phyloP scores from a whole-genome alignment of 495 filamentous ascomycete species.

The Clohesyomyces aquaticus region DNA sequence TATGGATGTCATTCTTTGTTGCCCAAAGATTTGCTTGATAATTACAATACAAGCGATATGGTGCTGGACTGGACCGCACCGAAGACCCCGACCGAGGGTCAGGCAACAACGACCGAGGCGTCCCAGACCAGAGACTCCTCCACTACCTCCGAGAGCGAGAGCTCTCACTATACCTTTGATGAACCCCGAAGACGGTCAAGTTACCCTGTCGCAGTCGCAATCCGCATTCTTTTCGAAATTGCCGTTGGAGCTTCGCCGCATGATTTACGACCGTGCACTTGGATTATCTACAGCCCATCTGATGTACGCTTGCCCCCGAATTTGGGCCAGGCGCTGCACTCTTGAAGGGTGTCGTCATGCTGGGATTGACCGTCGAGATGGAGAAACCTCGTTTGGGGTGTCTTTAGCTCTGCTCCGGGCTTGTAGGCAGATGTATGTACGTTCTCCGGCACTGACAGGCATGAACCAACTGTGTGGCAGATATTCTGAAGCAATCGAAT shows the following conservation, averaged over 20 bases:
- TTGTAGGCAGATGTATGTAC: slow-evolving; percentile 1
- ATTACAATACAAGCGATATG: too few species aligned
- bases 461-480: slow-evolving; percentile 1
- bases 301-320: not conserved
- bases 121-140: too few species aligned
- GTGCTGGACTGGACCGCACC: too few species aligned
- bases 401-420: not conserved
- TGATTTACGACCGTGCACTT: not conserved
- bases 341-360: not conserved
- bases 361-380: not conserved
- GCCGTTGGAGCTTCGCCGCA: not conserved
- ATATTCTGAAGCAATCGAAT: not conserved
- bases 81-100: too few species aligned
- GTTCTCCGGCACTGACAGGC: not conserved
- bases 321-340: not conserved
- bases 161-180: too few species aligned
- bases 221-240: not conserved
- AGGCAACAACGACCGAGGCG: too few species aligned
- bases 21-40: too few species aligned
- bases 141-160: too few species aligned
- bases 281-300: not conserved
- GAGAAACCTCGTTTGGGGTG: not conserved
- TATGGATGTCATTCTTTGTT: too few species aligned
- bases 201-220: not conserved
- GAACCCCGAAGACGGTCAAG: too few species aligned